Conservation (phyloP, 192 early-diverging fungal genomes). For the Backusella sp. region DNA sequence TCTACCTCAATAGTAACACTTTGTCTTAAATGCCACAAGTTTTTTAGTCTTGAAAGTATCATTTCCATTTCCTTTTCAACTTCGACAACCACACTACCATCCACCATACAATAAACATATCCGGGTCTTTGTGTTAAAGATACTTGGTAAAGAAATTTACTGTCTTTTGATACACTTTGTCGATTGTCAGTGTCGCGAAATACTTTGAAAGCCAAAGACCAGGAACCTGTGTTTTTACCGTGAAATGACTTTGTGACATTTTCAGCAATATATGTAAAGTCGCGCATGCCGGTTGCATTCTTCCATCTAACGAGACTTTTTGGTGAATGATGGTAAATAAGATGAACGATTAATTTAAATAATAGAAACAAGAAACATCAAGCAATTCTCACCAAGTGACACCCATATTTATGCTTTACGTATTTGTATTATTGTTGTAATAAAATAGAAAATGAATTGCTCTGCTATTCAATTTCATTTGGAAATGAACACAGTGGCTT, state of each 20-base stretch:
- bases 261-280: slow-evolving; percentile 36
- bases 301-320: slow-evolving; percentile 41
- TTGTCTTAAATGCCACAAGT: slow-evolving; percentile 51
- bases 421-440: not conserved
- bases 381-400: slow-evolving; percentile 25
- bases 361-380: not conserved
- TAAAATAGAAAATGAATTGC: not conserved
- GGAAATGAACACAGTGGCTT: not conserved
- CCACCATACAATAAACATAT: slow-evolving; percentile 44
- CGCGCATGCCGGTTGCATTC: slow-evolving; percentile 43
- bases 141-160: slow-evolving; percentile 36
- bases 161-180: slow-evolving; percentile 21
- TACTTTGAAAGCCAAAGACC: slow-evolving; percentile 38
- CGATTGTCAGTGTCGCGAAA: slow-evolving; percentile 29
- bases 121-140: slow-evolving; percentile 35
- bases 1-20: slow-evolving; percentile 48
- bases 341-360: not conserved
- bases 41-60: slow-evolving; percentile 47
- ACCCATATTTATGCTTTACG: slow-evolving; percentile 16
- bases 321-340: not conserved
- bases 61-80: slow-evolving; percentile 52
- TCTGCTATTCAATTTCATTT: not conserved
- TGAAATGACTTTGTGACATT: slow-evolving; percentile 39
- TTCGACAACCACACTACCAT: slow-evolving; percentile 50
- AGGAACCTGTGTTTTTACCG: slow-evolving; percentile 37